Evolutionary conservation across 345 rosid species (phyloP).

Genomic region (Eucalyptus sp.): DNA sequence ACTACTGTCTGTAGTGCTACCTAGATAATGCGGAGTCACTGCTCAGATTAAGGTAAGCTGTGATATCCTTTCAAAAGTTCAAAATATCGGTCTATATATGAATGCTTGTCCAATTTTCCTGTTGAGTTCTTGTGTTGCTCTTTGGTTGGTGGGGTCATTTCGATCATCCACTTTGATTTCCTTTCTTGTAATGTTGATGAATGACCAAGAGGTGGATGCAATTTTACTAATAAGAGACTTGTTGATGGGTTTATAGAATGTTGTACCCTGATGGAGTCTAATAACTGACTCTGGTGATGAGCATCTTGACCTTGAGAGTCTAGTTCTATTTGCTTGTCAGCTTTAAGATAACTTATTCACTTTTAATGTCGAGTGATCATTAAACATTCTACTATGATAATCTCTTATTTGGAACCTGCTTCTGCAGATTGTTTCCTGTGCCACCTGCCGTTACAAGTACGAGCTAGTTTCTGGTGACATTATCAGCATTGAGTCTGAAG

Average conservation of each 20-base stretch:
- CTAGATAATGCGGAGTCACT: background rate
- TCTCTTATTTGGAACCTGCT: background rate
- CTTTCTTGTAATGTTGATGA: background rate
- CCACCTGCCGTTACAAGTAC: conserved; percentile 82
- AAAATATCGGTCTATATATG: background rate
- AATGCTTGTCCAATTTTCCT: background rate
- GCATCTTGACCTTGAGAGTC: background rate
- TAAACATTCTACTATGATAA: background rate
- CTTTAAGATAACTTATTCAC: background rate
- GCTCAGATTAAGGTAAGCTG: background rate
- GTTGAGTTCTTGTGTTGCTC: background rate
- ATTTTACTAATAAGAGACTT: background rate
- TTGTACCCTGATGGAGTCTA: background rate
- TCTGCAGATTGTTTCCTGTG: conserved; percentile 72
- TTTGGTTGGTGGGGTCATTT: background rate
- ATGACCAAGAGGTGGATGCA: background rate
- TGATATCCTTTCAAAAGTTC: background rate
- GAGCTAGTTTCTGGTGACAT: conserved; percentile 93
- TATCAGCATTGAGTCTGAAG: conserved; percentile 63
- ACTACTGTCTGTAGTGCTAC: background rate
- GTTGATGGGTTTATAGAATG: background rate
- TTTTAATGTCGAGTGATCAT: background rate
- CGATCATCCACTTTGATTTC: background rate
- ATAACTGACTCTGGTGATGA: background rate
- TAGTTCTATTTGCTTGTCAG: background rate